Base-by-base conservation (phyloP, 2,329 filamentous ascomycete species). In the Tetracladium maxilliforme region DNA sequence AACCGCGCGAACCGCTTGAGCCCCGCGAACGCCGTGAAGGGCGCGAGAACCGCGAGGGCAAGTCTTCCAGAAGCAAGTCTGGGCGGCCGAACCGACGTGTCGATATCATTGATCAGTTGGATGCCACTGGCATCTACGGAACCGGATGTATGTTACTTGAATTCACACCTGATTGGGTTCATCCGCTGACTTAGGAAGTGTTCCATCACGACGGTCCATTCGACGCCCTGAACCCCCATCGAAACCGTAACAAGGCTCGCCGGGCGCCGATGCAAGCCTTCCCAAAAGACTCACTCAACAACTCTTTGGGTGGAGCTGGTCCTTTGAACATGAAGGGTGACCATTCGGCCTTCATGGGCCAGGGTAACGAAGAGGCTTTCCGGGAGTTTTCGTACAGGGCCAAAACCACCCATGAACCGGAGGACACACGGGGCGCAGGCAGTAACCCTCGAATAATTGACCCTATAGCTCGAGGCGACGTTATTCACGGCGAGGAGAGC, bases 191-290 rank as follows among this genome's bases (percentile, higher is more conserved):
- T 17, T 18, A 16, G 12, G n/a, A 41, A 92, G 84, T 93, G 38
- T 93, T 95, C 53, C 90, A 98, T 43, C 90, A 98, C 44, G 90
- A 95, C 43, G 90, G 90, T 1, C 90, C 90, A 5, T 98, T 94
- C 42, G 90, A 98, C 51, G 90, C 90, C 12, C 81, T 90, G 48
- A 92, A 93, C 49, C 84, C 90, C 5, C 80, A 92, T 48, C 81
- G 90, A 35, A 98, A 95, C 51, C 74, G 81, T 30, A 79, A 80
- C 44, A 81, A 75, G 40, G 74, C 77, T 42, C 71, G 75, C 31
- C 73, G 79, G 27, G 84, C 90, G 6, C 90, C 90, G 1, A 94
- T 98, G 83, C 76, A 92, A 47, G 90, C 90, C 3, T 98, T 95
- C 51, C 83, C 90, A 13, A 81, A 82, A 42, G 83, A 80, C 40